phyloP scores from a whole-genome alignment of 1,284 basidiomycete species.

The Wolfiporia cocos region DNA sequence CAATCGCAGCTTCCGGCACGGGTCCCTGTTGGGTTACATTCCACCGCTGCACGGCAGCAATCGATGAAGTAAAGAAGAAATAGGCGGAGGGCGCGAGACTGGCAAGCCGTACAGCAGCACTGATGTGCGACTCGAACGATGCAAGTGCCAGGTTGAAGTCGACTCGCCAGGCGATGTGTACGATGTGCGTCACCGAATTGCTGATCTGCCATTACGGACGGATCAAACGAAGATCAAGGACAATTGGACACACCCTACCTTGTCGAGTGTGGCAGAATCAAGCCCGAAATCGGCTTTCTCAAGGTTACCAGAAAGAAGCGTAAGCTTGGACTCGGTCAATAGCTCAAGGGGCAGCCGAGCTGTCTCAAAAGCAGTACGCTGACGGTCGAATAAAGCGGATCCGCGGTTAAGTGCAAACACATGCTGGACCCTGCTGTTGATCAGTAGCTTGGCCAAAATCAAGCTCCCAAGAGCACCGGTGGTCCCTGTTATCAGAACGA shows the following conservation, averaged over 20 bases:
- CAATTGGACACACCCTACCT: too few relatives aligned
- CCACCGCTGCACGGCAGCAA: background rate
- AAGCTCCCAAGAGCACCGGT: slow-evolving; percentile 13
- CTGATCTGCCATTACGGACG: background rate
- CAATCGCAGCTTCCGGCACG: slow-evolving; percentile 9
- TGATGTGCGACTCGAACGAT: slow-evolving; percentile 16
- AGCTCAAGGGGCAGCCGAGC: slow-evolving; percentile 25
- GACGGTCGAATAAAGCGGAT: slow-evolving; percentile 23
- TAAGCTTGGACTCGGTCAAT: slow-evolving; percentile 23
- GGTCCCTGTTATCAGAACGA: slow-evolving; percentile 13
- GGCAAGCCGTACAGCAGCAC: slow-evolving; percentile 18
- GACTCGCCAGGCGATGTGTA: slow-evolving; percentile 23
- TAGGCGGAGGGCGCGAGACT: slow-evolving; percentile 22
- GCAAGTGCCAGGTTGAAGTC: slow-evolving; percentile 22
- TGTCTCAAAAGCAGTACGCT: slow-evolving; percentile 22
- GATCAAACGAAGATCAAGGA: background rate
- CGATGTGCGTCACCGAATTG: slow-evolving; percentile 14
- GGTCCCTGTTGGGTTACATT: background rate
- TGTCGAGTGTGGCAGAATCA: slow-evolving; percentile 17
- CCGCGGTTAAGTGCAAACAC: slow-evolving; percentile 14
- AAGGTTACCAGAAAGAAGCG: slow-evolving; percentile 28
- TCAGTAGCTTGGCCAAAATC: slow-evolving; percentile 10
- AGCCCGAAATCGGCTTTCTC: slow-evolving; percentile 25
- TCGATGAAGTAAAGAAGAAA: background rate
- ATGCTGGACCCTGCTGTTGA: background rate